Base-by-base conservation (phyloP, 805 yeast genomes). In the Maudiozyma barnettii region DNA sequence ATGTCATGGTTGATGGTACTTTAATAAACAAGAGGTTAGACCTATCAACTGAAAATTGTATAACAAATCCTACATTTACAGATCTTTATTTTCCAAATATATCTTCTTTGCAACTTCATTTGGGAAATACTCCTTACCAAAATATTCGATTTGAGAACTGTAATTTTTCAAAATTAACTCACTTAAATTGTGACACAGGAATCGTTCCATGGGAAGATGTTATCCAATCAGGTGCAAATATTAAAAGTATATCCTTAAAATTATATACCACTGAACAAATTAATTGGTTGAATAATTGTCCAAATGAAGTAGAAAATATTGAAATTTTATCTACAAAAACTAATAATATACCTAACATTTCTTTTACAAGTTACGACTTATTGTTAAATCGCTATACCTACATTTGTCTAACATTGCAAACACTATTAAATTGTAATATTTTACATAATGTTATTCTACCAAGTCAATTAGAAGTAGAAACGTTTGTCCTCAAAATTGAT, bases 161-260 rank as follows among this genome's bases (percentile, higher is more conserved):
- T 50, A 14, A 48, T 23, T 61, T 61, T 43, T 18, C 47, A 13
- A 42, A 46, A 13, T 35, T 59, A 16, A 39, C 38, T 39, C 12
- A 33, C 21, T 43, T 54, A 18, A 46, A 50, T 39, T 47, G 53
- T 38, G 55, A 50, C 19, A 44, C 52, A 7, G 45, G 51, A 21
- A 48, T 50, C 21, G 49, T 54, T 5, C 57, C 61, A 4, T 61
- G 64, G 64, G 36, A 39, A 5, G 54, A 53, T 41, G 38, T 60
- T 3, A 18, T 21, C 12, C 35, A 44, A 1, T 41, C 53, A 1
- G 47, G 48, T 19, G 42, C 45, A 4, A 37, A 30, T 4, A 18
- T 55, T 3, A 42, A 46, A 18, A 38, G 41, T 14, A 18, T 60
- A 7, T 43, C 29, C 6, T 37, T 58, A 7, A 52, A 49, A 19